Base-by-base conservation (phyloP, 768 basidiomycete genomes). In the Mycena alexandri region DNA sequence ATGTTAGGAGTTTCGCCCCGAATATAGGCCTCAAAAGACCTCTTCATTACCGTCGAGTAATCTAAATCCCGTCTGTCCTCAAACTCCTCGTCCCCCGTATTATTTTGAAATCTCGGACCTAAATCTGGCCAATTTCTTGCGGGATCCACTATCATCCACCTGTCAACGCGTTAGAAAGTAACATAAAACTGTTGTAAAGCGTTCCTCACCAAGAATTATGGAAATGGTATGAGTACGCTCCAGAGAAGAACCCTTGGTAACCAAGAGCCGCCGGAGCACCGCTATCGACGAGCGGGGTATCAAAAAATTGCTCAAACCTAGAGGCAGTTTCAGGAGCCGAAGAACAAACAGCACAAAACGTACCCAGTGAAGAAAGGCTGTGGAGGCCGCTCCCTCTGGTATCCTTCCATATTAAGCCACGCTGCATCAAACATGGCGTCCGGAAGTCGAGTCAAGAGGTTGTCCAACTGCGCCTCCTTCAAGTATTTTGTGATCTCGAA, bases 401-500 rank as follows among this genome's bases (percentile, higher is more conserved):
- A 96, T 56, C 87, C 86, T 78, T 98, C 97, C 38, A 93, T 94
- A 77, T 95, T 98, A 52, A 99, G 82, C 96, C 96, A 99, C 3
- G 98, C 97, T 16, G 94, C 90, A 77, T 99, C 97, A 70, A 98
- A 98, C 65, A 99, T 80, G 7, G 97, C 97, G 76, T 99, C 98
- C 0, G 97, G 97, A n/a, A 99, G 84, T 33, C 95, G 87, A 63
- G 95, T 86, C 46, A 99, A 81, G 51, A 99, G 81, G 14, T 86
- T 88, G 67, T 97, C 94, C 43, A 98, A 73, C 65, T 90, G 85
- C 1, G 96, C 95, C 71, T 99, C 97, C 79, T 92, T 93, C 34
- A 91, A 89, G 76, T 99, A 99, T 69, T 88, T 85, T 48, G 93
- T 92, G 52, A 99, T 90, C 1, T 93, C 94, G 93, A 96, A 96